Conservation (phyloP, 2,329 filamentous ascomycete species). For the Trichoderma gracile region DNA sequence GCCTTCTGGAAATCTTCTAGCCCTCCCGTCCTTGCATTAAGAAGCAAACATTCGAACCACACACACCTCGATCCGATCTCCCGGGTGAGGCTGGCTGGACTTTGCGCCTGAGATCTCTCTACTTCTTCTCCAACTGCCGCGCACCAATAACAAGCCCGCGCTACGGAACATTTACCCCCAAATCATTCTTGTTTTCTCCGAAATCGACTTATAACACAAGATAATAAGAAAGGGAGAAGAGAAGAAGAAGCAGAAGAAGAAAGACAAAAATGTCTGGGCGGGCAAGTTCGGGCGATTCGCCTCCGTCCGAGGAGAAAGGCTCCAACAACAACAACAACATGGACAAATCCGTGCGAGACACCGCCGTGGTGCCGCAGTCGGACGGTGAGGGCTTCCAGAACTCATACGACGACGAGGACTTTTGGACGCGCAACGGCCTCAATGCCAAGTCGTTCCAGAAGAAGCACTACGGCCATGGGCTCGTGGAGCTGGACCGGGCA, state of each 20-base stretch:
- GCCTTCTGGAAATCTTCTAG: conserved; percentile 21
- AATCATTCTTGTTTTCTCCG: too few relatives aligned
- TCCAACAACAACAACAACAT: conserved; percentile 2
- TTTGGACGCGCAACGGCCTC: conserved; percentile 41
- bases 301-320: conserved; percentile 4
- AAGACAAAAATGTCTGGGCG: conserved; percentile 19
- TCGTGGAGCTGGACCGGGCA: conserved; percentile 45
- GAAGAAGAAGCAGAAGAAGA: neutral
- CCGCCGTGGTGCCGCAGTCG: neutral
- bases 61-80: neutral
- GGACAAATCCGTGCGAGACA: neutral
- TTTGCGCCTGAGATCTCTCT: conserved; percentile 1
- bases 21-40: conserved; percentile 6
- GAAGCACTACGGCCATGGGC: conserved; percentile 36
- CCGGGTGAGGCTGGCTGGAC: neutral
- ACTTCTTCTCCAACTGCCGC: neutral
- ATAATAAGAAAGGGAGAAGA: neutral
- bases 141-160: conserved; percentile 3
- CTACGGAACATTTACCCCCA: neutral
- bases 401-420: conserved; percentile 35
- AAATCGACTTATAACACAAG: too few relatives aligned
- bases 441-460: conserved; percentile 41
- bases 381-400: conserved; percentile 19
- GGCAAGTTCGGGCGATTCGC: conserved; percentile 17
- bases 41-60: neutral